Percentiles rank a stretch among this genome's conserved stretches.
Conservation (phyloP, 2,329 filamentous ascomycete species). For the Cadophora sp. region DNA sequence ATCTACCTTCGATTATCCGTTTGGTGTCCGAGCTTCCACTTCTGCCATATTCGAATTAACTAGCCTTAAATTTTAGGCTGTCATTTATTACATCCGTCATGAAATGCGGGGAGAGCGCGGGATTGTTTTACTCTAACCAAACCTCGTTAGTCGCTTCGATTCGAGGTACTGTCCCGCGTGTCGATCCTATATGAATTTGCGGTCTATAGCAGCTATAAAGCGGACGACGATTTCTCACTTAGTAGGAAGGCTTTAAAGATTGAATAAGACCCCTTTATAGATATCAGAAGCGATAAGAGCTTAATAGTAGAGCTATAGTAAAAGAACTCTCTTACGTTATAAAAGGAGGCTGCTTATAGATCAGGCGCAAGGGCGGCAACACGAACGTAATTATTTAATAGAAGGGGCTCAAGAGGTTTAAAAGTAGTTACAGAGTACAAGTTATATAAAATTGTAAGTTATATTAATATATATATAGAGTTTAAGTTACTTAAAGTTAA, state of each 20-base stretch:
- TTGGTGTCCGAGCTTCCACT: no score
- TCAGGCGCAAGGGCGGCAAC: neutral
- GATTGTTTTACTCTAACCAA: neutral
- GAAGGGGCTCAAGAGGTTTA: neutral
- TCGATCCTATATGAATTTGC: neutral
- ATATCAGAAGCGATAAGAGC: neutral
- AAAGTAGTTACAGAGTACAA: neutral
- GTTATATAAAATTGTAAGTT: neutral
- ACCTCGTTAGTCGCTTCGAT: neutral
- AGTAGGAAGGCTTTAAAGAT: neutral
- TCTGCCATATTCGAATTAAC: no score
- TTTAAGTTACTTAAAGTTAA: slow-evolving; percentile 1
- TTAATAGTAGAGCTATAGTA: neutral
- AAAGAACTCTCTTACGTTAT: neutral
- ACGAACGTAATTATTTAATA: neutral
- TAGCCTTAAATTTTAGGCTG: no score
- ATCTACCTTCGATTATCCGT: no score
- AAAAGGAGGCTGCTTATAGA: neutral
- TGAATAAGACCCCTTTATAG: neutral
- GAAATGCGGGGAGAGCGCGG: no score
- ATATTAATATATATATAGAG: neutral
- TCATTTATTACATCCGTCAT: no score
- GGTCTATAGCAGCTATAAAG: neutral
- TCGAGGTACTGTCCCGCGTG: neutral
- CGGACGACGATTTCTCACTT: neutral